phyloP scores from a whole-genome alignment of 1,139 yeast species.

The Protomyces pachydermus region DNA sequence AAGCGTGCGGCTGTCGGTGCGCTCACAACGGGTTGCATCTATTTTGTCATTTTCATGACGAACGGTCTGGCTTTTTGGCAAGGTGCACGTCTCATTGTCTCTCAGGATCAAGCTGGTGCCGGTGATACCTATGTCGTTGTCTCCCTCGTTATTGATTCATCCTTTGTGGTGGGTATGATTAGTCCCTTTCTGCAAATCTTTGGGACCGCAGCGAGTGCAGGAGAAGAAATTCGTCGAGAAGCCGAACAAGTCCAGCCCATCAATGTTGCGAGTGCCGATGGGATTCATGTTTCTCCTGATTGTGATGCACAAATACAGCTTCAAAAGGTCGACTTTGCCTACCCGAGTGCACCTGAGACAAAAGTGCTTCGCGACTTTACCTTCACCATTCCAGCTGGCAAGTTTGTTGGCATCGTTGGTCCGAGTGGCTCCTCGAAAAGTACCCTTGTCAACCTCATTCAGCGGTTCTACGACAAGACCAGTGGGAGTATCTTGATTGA shows the following conservation, averaged over 20 bases:
- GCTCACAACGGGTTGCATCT: slow-evolving; percentile 36
- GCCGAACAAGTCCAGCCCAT: neutral
- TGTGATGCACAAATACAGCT: slow-evolving; percentile 36
- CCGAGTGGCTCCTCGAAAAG: slow-evolving; percentile 79
- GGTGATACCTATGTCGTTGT: slow-evolving; percentile 45
- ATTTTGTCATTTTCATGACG: slow-evolving; percentile 42
- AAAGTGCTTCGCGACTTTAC: slow-evolving; percentile 46
- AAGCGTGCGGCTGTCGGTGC: slow-evolving; percentile 39
- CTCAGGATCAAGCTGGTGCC: slow-evolving; percentile 43
- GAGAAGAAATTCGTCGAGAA: neutral
- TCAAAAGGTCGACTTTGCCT: slow-evolving; percentile 35
- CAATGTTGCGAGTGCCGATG: neutral
- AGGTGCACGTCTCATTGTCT: slow-evolving; percentile 41
- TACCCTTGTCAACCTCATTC: slow-evolving; percentile 52
- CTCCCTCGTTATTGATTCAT: slow-evolving; percentile 41
- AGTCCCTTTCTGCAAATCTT: slow-evolving; percentile 9
- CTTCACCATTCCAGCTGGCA: slow-evolving; percentile 45
- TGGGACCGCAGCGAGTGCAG: slow-evolving; percentile 4
- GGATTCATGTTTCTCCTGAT: neutral
- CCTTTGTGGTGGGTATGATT: slow-evolving; percentile 35
- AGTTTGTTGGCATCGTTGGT: slow-evolving; percentile 62
- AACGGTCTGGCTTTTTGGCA: slow-evolving; percentile 43
- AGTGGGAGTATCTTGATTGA: slow-evolving; percentile 41
- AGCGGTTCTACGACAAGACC: slow-evolving; percentile 48
- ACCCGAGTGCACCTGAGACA: slow-evolving; percentile 45